Evolutionary conservation across 2,329 filamentous ascomycete genomes (phyloP).

Genomic region (Hortaea werneckii): DNA sequence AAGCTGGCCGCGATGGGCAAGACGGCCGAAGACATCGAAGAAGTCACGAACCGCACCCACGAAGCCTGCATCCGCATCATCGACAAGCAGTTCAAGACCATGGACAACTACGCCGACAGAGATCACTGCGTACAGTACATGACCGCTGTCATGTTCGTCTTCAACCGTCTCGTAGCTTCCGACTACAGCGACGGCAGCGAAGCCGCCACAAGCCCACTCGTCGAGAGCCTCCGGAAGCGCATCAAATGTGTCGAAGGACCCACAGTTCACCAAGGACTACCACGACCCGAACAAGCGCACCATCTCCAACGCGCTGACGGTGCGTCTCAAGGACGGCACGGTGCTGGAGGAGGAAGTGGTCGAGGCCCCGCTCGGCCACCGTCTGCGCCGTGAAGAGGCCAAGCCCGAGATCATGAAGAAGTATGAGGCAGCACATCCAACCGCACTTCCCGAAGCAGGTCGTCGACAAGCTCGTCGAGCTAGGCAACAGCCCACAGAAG

Average conservation of each 20-base stretch:
- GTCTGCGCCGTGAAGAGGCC: conserved; percentile 82
- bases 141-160: conserved; percentile 91
- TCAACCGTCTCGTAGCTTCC: conserved; percentile 81
- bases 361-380: conserved; percentile 89
- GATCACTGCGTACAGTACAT: conserved; percentile 99
- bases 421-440: conserved; percentile 82
- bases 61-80: conserved; percentile 98
- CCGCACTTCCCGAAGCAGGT: conserved; percentile 69
- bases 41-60: conserved; percentile 88
- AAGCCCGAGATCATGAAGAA: conserved; percentile 95
- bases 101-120: conserved; percentile 99
- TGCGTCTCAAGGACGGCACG: conserved; percentile 89
- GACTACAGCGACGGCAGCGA: conserved; percentile 92
- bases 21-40: conserved; percentile 86
- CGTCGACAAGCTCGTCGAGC: conserved; percentile 71
- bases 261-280: conserved; percentile 81
- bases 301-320: conserved; percentile 93
- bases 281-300: conserved; percentile 87
- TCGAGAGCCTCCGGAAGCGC: conserved; percentile 84
- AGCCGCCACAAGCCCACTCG: conserved; percentile 77
- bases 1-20: conserved; percentile 78
- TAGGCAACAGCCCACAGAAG: conserved; percentile 64
- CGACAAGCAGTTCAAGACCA: conserved; percentile 99
- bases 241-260: conserved; percentile 93
- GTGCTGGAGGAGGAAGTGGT: conserved; percentile 82